These are phyloP conservation scores for Mitragyna speciosa DNA, from an alignment of 257 asterid species.

Conservation along the genomic window DNA sequence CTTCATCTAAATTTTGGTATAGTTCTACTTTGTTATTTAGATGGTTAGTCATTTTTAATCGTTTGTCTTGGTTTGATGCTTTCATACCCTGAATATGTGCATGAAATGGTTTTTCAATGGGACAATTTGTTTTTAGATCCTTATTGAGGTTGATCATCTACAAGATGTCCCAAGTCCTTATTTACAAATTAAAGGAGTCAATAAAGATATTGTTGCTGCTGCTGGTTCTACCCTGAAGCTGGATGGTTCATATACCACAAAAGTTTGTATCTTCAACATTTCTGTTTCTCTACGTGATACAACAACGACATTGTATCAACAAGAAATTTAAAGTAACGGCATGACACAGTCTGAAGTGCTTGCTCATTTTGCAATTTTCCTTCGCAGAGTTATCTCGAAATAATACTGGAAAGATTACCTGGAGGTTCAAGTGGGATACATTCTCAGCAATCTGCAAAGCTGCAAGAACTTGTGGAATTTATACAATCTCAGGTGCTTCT, in stretches of 20 bases:
- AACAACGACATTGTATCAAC: too few species aligned
- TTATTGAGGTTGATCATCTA: constrained; percentile 91
- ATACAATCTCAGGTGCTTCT: constrained; percentile 76
- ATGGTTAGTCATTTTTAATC: neutral
- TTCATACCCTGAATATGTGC: neutral
- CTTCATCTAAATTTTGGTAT: neutral
- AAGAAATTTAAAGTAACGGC: neutral
- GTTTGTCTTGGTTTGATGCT: neutral
- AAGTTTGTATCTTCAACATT: constrained; percentile 44
- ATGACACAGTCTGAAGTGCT: constrained; percentile 13
- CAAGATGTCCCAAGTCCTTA: constrained; percentile 90
- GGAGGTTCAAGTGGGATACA: constrained; percentile 74
- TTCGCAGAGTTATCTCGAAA: constrained; percentile 86
- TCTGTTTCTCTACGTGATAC: neutral
- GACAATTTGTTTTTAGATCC: constrained; percentile 54
- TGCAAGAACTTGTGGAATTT: constrained; percentile 85
- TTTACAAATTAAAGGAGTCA: constrained; percentile 86
- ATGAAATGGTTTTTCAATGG: neutral
- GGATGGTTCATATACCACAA: constrained; percentile 94
- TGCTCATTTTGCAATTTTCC: constrained; percentile 22
- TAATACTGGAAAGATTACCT: constrained; percentile 77
- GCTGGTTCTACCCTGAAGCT: constrained; percentile 84
- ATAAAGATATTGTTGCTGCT: constrained; percentile 78
- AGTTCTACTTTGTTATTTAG: neutral
- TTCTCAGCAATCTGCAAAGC: constrained; percentile 82